Base-by-base conservation (phyloP, 2,329 filamentous ascomycete genomes). In the Colletotrichum sp. region DNA sequence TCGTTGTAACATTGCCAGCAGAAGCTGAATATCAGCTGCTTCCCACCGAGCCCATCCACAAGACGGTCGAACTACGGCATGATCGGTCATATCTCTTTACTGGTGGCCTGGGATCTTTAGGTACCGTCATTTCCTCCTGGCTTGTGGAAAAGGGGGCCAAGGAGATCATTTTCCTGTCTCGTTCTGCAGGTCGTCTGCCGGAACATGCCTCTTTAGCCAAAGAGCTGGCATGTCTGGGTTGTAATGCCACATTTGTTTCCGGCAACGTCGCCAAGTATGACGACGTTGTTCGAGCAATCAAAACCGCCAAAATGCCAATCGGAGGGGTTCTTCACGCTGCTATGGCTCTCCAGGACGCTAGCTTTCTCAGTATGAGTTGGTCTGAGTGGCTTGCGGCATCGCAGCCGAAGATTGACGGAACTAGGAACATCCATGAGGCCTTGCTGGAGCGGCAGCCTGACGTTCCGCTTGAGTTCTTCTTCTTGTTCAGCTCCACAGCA, bases 321-420 rank as follows among this genome's bases (percentile, higher is more conserved):
- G 81, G 81, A 28, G 86, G 87, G n/a, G 79, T 88, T 5, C 75
- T 88, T 6, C 84, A 88, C 62, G 78, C 83, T 52, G 81, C 86
- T 7, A 87, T 87, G 85, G 81, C 87, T 7, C 78, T 81, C 6
- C 67, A 44, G 18, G 77, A 79, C 28, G 34, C 24, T 16, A 59
- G 55, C 13, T 79, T 86, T 26, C 78, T 82, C 2, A 79, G 83
- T 26, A 88, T 88, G 85, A 81, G 78, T 2, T 72, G 81, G 28
- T 71, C 82, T 2, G 79, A 85, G 16, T 88, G 85, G 84, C 75
- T 80, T 6, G 78, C 78, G 2, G 81, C 83, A 6, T 77, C 86
- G 3, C 77, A 76, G 6, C 85, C 86, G 8, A 89, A 89, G 78
- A 81, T 86, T 6, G 69, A 81, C 6, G 87, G 86, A 10, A 85